Evolutionary conservation across 768 basidiomycete genomes (phyloP).

Genomic region (Lyophyllum atratum): DNA sequence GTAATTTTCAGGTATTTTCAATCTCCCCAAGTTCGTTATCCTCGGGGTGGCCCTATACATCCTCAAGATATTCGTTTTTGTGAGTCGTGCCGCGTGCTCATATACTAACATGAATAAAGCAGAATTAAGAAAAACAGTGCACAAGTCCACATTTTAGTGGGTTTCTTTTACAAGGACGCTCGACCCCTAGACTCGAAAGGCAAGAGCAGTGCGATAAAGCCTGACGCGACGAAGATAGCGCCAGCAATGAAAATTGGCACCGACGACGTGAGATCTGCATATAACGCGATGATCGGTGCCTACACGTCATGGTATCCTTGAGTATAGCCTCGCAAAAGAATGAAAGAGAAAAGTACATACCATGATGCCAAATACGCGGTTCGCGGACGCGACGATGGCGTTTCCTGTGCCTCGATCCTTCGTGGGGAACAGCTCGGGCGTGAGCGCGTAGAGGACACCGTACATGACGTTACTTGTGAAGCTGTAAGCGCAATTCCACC

Average conservation of each 20-base stretch:
- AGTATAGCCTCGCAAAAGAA: neutral
- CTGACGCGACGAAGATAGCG: slow-evolving; percentile 61
- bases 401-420: slow-evolving; percentile 77
- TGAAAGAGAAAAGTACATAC: slow-evolving; percentile 35
- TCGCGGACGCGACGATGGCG: slow-evolving; percentile 59
- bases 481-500: slow-evolving; percentile 81
- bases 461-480: slow-evolving; percentile 75
- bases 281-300: slow-evolving; percentile 75
- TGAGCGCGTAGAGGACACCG: slow-evolving; percentile 70
- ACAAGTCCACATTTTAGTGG: too few species aligned
- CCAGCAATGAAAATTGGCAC: slow-evolving; percentile 77
- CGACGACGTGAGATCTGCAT: slow-evolving; percentile 61
- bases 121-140: too few species aligned
- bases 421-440: slow-evolving; percentile 71
- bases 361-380: slow-evolving; percentile 69
- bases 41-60: too few species aligned
- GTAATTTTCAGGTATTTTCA: too few species aligned
- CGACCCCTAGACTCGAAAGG: slow-evolving; percentile 80
- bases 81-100: too few species aligned
- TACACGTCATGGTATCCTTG: slow-evolving; percentile 19
- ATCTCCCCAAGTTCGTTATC: too few species aligned
- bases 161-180: slow-evolving; percentile 59
- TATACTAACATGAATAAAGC: too few species aligned
- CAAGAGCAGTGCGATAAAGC: slow-evolving; percentile 58
- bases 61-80: too few species aligned